Evolutionary conservation across 306 rosid genomes (phyloP).

Genomic region (Luffa acutangula): DNA sequence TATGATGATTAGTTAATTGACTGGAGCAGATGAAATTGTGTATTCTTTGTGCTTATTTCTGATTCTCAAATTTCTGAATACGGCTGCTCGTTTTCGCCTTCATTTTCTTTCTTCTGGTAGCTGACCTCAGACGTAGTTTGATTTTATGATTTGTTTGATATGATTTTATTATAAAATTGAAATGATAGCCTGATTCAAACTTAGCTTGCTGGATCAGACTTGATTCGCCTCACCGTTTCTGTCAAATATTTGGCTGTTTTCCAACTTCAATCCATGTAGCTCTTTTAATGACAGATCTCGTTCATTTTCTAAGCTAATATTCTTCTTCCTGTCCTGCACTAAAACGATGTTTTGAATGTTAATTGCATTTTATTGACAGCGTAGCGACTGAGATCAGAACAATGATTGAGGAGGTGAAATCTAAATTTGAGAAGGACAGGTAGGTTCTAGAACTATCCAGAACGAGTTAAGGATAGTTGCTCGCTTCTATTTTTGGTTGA

Average conservation of each 20-base stretch:
- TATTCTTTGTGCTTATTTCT: neutral
- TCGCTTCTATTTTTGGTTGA: neutral
- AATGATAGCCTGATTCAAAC: neutral
- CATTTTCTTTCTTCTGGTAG: neutral
- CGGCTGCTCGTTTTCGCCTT: neutral
- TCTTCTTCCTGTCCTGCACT: neutral
- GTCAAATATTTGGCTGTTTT: neutral
- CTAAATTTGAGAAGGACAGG: constrained; percentile 93
- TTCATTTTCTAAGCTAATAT: neutral
- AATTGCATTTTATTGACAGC: constrained; percentile 33
- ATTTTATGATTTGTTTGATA: neutral
- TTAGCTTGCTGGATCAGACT: neutral
- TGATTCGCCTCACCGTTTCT: neutral
- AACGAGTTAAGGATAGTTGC: neutral
- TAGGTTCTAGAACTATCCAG: constrained; percentile 14
- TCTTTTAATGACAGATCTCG: neutral
- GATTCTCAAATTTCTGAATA: neutral
- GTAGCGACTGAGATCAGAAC: constrained; percentile 72
- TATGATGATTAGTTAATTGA: neutral
- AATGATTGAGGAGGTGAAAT: constrained; percentile 52
- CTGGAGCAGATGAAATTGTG: neutral
- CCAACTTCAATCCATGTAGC: neutral
- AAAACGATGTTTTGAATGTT: neutral
- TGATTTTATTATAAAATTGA: neutral
- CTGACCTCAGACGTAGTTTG: neutral